A percentile compares a stretch with the other conserved stretches of the same genome.
Evolutionary conservation across 208 protist species (phyloP).

Genomic region (Leishmania amazonensis): DNA sequence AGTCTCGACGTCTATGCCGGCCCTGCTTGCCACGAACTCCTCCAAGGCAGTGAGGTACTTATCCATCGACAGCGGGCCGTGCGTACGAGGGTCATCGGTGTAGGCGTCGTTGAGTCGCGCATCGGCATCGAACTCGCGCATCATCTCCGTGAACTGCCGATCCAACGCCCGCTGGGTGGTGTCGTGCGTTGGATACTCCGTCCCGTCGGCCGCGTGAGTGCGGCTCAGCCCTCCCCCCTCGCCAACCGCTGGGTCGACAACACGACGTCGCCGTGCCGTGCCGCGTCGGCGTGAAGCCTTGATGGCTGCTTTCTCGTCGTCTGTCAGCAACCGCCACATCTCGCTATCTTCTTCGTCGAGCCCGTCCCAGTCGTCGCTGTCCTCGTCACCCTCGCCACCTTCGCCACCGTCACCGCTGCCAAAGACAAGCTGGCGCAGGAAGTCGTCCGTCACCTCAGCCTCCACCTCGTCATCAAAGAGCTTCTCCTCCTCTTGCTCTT

Average conservation of each 20-base stretch:
- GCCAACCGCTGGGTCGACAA: neutral
- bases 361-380: slow-evolving; percentile 25
- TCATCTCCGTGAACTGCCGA: slow-evolving; percentile 72
- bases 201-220: slow-evolving; percentile 32
- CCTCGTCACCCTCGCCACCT: slow-evolving; percentile 20
- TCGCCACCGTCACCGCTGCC: slow-evolving; percentile 38
- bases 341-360: slow-evolving; percentile 29
- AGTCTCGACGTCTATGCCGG: slow-evolving; percentile 70
- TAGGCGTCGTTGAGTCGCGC: slow-evolving; percentile 70
- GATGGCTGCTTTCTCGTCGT: slow-evolving; percentile 53
- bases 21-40: slow-evolving; percentile 78
- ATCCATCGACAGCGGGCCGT: slow-evolving; percentile 68
- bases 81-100: slow-evolving; percentile 76
- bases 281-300: slow-evolving; percentile 37
- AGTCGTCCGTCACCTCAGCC: slow-evolving; percentile 83
- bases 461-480: slow-evolving; percentile 88
- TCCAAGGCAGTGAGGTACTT: slow-evolving; percentile 83
- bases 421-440: slow-evolving; percentile 77
- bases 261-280: slow-evolving; percentile 33
- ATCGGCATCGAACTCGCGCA: slow-evolving; percentile 77
- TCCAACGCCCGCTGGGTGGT: slow-evolving; percentile 56
- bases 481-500: slow-evolving; percentile 57
- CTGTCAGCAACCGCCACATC: slow-evolving; percentile 50
- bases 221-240: slow-evolving; percentile 11
- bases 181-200: slow-evolving; percentile 59